Base-by-base conservation (phyloP, 2,329 filamentous ascomycete genomes). In the Arachnomyces sp. region DNA sequence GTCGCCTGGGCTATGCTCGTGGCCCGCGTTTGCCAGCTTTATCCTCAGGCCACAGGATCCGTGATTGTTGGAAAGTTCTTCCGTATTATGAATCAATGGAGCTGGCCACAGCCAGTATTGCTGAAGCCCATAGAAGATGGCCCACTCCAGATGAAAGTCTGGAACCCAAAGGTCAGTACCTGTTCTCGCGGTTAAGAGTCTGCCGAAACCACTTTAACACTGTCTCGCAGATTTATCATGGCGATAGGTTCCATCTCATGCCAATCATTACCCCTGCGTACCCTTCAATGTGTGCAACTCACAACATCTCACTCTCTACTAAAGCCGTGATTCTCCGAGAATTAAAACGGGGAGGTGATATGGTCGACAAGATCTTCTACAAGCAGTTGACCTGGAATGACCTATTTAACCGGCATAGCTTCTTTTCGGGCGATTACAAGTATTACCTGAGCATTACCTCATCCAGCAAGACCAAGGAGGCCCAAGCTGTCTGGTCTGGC, bases 1-100 rank as follows among this genome's bases (percentile, higher is more conserved):
- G 89, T 98, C 31, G 92, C 92, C 4, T 98, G 90, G 87, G 92
- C 90, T 9, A 95, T 98, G 84, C 76, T 98, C 56, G 89, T 96
- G 18, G 92, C 92, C 38, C 78, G 92, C 48, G 86, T 96, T 31
- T 96, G 92, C 62, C 92, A 98, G 63, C 75, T 98, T 12, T 98
- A 96, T 55, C 92, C 92, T 11, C 88, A 87, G 58, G 92, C 92
- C 5, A 86, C 87, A 7, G 85, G 86, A 13, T 86, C 89, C 1
- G 84, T 88, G 16, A 82, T 98, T 41, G 82, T 98, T 31, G 78
- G 82, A 57, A 95, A 95, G 61, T 96, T 98, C 72, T 98, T 96
- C 65, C 75, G 84, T 51, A 83, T 98, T 49, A 87, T 96, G 69
- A 78, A 80, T 49, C 80, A 83, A 49, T 98, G 92, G 92, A 80